phyloP scores from a whole-genome alignment of 1,284 basidiomycete genomes.

The Tylopilus orsonianus region DNA sequence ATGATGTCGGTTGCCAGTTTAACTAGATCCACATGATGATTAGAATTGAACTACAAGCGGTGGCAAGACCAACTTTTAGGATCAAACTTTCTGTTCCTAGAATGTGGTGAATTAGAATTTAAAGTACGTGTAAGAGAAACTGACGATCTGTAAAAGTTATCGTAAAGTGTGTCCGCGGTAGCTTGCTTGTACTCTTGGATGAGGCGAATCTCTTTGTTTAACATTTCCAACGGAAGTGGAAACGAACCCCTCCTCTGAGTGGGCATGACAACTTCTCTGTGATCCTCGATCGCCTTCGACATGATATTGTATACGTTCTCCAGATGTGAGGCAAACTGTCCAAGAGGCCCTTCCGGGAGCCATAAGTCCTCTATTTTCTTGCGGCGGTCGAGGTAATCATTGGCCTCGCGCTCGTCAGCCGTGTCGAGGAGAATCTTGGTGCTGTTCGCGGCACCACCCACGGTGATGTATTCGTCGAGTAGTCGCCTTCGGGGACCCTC shows the following conservation, averaged over 20 bases:
- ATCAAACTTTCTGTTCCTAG: constrained; percentile 20
- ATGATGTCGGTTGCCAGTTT: constrained; percentile 22
- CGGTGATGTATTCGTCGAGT: constrained; percentile 31
- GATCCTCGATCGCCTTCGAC: constrained; percentile 25
- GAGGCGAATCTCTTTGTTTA: constrained; percentile 24
- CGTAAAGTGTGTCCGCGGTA: constrained; percentile 17
- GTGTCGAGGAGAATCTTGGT: constrained; percentile 28
- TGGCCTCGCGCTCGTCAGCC: constrained; percentile 24
- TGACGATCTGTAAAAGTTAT: constrained; percentile 26
- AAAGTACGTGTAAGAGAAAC: not conserved
- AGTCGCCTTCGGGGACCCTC: constrained; percentile 24
- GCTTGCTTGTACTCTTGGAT: constrained; percentile 25
- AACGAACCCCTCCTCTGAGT: constrained; percentile 19
- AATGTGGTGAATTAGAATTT: not conserved
- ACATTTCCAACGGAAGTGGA: constrained; percentile 22
- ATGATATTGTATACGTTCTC: constrained; percentile 19
- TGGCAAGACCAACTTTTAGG: constrained; percentile 23
- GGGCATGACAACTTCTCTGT: constrained; percentile 16
- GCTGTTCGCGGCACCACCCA: constrained; percentile 29
- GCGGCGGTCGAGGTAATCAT: constrained; percentile 26
- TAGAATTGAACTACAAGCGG: constrained; percentile 1
- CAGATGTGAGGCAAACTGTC: constrained; percentile 26
- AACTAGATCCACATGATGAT: constrained; percentile 16
- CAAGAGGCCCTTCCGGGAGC: constrained; percentile 18
- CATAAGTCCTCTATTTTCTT: constrained; percentile 23